These are phyloP conservation scores for Cyclotella choctawhatcheeana DNA, from an alignment of 108 stramenopile genomes.

Conservation along the genomic window DNA sequence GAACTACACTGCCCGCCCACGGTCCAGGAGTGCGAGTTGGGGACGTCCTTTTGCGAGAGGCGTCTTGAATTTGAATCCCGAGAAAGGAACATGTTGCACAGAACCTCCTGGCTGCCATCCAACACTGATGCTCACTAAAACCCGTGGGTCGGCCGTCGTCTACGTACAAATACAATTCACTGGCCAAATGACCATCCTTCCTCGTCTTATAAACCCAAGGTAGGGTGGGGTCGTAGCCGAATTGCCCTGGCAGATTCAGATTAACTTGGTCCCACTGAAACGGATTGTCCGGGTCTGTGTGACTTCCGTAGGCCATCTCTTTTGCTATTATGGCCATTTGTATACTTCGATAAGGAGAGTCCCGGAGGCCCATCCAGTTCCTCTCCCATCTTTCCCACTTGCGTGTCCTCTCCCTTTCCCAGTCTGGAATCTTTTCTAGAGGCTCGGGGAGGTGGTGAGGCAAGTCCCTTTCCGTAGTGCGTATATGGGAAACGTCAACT, in stretches of 20 bases:
- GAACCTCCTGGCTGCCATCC: neutral
- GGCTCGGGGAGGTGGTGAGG: neutral
- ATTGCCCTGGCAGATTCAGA: constrained; percentile 23
- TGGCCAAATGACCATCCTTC: neutral
- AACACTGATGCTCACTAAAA: neutral
- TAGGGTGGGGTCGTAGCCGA: constrained; percentile 4
- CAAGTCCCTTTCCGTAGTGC: neutral
- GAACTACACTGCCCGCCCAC: neutral
- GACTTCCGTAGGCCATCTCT: constrained; percentile 8
- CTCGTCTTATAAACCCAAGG: constrained; percentile 19
- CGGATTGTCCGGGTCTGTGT: neutral
- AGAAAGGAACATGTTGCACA: neutral
- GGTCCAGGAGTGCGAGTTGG: neutral
- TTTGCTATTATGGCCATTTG: constrained; percentile 19
- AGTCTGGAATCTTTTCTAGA: neutral
- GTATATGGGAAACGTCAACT: constrained; percentile 38
- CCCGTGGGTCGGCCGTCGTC: neutral
- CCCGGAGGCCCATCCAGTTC: constrained; percentile 41
- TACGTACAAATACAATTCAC: neutral
- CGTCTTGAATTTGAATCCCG: constrained; percentile 1
- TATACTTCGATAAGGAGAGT: constrained; percentile 35
- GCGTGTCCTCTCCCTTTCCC: constrained; percentile 2
- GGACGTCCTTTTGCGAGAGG: neutral
- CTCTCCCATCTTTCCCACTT: constrained; percentile 28
- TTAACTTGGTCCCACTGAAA: constrained; percentile 21